Evolutionary conservation across 2,329 filamentous ascomycete species (phyloP), one percentile per base, ranked within the genome.

Genomic region (Talaromyces sp.): DNA sequence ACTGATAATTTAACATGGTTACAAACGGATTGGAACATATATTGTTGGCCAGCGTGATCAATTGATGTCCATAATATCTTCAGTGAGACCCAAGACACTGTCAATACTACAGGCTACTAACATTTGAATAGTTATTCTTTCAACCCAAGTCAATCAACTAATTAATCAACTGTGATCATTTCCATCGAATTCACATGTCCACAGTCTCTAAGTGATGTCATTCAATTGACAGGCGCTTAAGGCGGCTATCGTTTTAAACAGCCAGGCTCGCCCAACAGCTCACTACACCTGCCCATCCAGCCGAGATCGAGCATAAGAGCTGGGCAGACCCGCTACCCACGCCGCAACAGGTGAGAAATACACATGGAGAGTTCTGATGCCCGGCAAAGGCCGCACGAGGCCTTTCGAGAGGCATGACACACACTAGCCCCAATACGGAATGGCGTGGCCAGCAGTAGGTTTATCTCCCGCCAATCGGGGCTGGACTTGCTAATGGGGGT

Each of bases 401-500:
- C 21, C 21, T 27, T 17, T 27, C 24, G 14, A 26, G 13, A n/a
- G 24, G 7, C 24, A 29, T 6, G 21, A 13, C 1, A 10, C 5
- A 4, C 17, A 27, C 59, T 61, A 61, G 51, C 17, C 59, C 3
- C 2, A 41, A 21, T 5, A 10, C n/a, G 50, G 59, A 50, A 46
- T 38, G 43, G 14, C 0, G 5, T 0, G 3, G 13, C 29, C 41
- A 11, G 19, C 26, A 13, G 31, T 24, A n/a, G 35, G 50, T 61
- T 51, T 61, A 61, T 61, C 59, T 61, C 50, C 51, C 31, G 43
- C 59, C 59, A 61, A 61, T 58, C 56, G 54, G 24, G 19, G 51
- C 38, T 27, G 8, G 7, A 8, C 10, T 51, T 21, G 9, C 43
- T 49, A 14, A 49, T 35, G 11, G 32, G 32, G 14, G 4, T 17